Evolutionary conservation across 2,329 filamentous ascomycete species (phyloP).

Genomic region (Emmonsiellopsis sp.): DNA sequence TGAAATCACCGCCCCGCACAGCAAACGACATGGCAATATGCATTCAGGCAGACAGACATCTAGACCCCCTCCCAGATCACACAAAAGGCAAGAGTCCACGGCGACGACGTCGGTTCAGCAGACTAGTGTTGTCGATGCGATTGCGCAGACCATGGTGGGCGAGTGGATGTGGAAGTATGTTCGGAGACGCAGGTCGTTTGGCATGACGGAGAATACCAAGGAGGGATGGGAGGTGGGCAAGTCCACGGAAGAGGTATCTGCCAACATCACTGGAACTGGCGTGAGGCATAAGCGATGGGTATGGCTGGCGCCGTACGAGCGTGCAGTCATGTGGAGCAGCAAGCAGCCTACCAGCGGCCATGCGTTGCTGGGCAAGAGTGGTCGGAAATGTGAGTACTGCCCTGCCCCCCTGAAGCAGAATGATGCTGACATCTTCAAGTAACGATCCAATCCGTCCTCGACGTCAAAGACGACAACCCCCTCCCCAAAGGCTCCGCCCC

Average conservation of each 20-base stretch:
- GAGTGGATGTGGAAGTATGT: constrained; percentile 53
- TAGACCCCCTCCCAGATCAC: constrained; percentile 19
- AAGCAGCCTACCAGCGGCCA: constrained; percentile 86
- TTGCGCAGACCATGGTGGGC: constrained; percentile 96
- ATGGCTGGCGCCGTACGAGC: constrained; percentile 94
- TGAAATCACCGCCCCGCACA: constrained; percentile 51
- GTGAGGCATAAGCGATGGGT: constrained; percentile 92
- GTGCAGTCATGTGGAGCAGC: constrained; percentile 95
- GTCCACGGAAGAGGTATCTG: constrained; percentile 58
- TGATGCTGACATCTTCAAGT: constrained; percentile 48
- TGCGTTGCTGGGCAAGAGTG: constrained; percentile 86
- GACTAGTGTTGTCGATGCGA: constrained; percentile 84
- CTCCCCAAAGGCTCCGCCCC: constrained; percentile 59
- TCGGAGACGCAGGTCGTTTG: constrained; percentile 70
- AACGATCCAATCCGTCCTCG: constrained; percentile 87
- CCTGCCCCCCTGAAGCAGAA: neutral
- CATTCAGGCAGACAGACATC: constrained; percentile 11
- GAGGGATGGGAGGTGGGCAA: constrained; percentile 42
- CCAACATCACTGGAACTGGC: constrained; percentile 56
- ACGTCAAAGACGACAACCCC: constrained; percentile 90
- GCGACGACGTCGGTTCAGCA: constrained; percentile 52
- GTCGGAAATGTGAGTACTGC: constrained; percentile 72
- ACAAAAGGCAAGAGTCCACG: constrained; percentile 41
- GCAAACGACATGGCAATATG: constrained; percentile 19
- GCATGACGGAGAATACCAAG: constrained; percentile 45